Percentiles rank a stretch among this genome's conserved stretches.
Conservation (phyloP, 257 asterid species). For the Fraxinus excelsior region DNA sequence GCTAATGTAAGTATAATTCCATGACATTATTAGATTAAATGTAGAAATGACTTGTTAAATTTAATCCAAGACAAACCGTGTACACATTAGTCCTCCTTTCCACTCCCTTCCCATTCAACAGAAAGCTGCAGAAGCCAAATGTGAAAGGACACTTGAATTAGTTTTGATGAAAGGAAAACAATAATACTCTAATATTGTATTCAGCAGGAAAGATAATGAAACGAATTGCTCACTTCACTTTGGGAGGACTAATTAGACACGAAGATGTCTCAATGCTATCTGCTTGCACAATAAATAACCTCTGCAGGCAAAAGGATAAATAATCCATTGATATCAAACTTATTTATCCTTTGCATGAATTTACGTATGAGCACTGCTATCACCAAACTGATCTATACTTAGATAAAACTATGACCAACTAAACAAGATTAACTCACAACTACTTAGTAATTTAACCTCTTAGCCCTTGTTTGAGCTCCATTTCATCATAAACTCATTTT, state of each 20-base stretch:
- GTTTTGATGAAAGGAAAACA: slow-evolving; percentile 13
- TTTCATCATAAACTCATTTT: no score
- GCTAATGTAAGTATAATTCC: slow-evolving; percentile 10
- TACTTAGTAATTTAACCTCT: background rate
- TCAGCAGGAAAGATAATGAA: slow-evolving; percentile 14
- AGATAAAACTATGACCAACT: background rate
- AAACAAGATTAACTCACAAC: background rate
- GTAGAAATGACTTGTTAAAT: background rate
- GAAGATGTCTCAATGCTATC: slow-evolving; percentile 72
- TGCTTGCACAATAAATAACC: slow-evolving; percentile 67
- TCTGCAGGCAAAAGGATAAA: slow-evolving; percentile 55
- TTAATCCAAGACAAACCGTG: slow-evolving; percentile 50
- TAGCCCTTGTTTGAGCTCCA: background rate
- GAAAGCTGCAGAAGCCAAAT: slow-evolving; percentile 64
- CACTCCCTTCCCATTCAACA: slow-evolving; percentile 81
- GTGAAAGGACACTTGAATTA: slow-evolving; percentile 20
- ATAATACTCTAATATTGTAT: background rate
- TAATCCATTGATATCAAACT: slow-evolving; percentile 8
- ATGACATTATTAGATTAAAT: slow-evolving; percentile 6
- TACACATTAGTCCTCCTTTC: slow-evolving; percentile 59
- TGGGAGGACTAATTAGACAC: slow-evolving; percentile 79
- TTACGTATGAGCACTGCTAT: background rate
- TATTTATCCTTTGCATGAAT: slow-evolving; percentile 22
- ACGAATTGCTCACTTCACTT: slow-evolving; percentile 62
- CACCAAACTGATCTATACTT: background rate